These are phyloP conservation scores for Thalassiosira profunda DNA, from an alignment of 108 stramenopile species.

Conservation along the genomic window DNA sequence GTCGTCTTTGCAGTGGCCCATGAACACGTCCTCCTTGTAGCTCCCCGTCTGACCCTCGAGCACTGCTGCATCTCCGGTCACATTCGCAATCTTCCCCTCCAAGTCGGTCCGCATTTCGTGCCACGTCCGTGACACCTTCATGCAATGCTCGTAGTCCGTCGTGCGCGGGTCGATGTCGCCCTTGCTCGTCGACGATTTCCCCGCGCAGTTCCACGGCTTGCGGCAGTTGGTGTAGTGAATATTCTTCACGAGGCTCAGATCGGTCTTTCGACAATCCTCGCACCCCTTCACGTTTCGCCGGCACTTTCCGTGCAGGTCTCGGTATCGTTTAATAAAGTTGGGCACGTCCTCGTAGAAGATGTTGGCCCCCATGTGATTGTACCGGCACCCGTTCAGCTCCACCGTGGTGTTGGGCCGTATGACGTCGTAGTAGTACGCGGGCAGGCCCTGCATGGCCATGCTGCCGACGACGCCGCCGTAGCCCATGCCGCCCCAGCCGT, in stretches of 20 bases:
- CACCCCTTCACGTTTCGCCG: slow-evolving; percentile 31
- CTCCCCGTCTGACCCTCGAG: slow-evolving; percentile 43
- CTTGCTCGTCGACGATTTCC: not conserved
- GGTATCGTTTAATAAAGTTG: slow-evolving; percentile 36
- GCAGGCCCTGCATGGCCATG: slow-evolving; percentile 79
- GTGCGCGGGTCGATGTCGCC: slow-evolving; percentile 45
- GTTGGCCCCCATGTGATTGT: slow-evolving; percentile 70
- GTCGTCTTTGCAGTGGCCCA: slow-evolving; percentile 61
- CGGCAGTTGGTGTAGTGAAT: slow-evolving; percentile 72
- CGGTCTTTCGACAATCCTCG: slow-evolving; percentile 57
- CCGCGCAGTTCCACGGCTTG: slow-evolving; percentile 71
- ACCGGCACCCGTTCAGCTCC: slow-evolving; percentile 63
- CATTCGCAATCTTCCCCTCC: slow-evolving; percentile 42
- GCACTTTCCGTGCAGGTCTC: slow-evolving; percentile 38
- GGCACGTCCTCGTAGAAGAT: slow-evolving; percentile 32
- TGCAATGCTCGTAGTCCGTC: slow-evolving; percentile 57
- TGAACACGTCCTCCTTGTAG: slow-evolving; percentile 54
- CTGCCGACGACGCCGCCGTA: slow-evolving; percentile 79
- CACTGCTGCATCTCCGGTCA: slow-evolving; percentile 31
- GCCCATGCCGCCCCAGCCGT: slow-evolving; percentile 71
- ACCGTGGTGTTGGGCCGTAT: slow-evolving; percentile 52
- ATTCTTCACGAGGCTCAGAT: slow-evolving; percentile 37
- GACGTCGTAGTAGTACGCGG: slow-evolving; percentile 75
- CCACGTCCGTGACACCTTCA: slow-evolving; percentile 51
- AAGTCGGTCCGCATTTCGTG: slow-evolving; percentile 59